Conservation (phyloP, 139 green algal species). For the Volvox africanus region DNA sequence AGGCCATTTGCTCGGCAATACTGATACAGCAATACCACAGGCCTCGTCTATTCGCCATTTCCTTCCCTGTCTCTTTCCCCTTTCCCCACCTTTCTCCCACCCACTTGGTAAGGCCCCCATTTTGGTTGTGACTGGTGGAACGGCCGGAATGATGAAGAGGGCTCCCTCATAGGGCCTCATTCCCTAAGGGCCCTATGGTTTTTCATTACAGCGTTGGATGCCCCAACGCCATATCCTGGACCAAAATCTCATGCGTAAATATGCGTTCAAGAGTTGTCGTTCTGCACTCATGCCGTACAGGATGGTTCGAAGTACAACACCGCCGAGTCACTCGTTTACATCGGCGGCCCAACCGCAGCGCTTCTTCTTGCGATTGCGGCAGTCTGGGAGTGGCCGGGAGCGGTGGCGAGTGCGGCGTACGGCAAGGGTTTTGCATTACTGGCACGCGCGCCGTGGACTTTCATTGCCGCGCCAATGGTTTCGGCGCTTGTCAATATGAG, state of each 20-base stretch:
- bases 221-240: neutral
- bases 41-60: too few species aligned
- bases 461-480: slow-evolving; percentile 44
- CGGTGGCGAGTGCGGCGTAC: neutral
- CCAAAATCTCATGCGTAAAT: neutral
- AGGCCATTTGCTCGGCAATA: too few species aligned
- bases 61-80: too few species aligned
- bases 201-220: neutral
- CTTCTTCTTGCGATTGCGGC: slow-evolving; percentile 61
- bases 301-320: slow-evolving; percentile 53
- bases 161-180: neutral
- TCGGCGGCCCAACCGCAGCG: slow-evolving; percentile 61
- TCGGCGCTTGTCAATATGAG: slow-evolving; percentile 71
- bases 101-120: too few species aligned
- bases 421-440: slow-evolving; percentile 40
- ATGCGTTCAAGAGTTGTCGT: neutral
- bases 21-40: too few species aligned
- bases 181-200: neutral
- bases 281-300: neutral
- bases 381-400: slow-evolving; percentile 50
- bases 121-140: too few species aligned
- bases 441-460: slow-evolving; percentile 32
- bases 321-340: slow-evolving; percentile 73
- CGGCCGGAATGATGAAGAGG: neutral
- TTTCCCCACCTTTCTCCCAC: too few species aligned